Percentiles rank a stretch among this genome's conserved stretches.
phyloP scores from a whole-genome alignment of 2,329 filamentous ascomycete species.

The Botryotinia narcissicola region DNA sequence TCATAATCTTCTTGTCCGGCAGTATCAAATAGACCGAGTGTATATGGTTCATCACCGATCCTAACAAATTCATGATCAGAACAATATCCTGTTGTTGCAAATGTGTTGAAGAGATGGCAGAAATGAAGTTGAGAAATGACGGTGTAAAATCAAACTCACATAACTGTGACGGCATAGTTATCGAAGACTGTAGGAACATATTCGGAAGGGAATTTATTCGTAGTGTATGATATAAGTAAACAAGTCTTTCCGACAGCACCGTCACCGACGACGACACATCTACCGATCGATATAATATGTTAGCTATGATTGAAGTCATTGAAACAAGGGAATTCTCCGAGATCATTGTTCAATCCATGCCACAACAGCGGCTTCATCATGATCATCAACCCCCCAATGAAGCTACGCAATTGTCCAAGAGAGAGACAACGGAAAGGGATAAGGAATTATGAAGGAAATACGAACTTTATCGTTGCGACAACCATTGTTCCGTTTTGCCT shows the following conservation, averaged over 20 bases:
- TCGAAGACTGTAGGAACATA: constrained; percentile 99
- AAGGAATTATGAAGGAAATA: constrained; percentile 26
- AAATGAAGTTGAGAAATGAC: not conserved
- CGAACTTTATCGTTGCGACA: constrained; percentile 63
- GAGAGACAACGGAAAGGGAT: not conserved
- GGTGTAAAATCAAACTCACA: constrained; percentile 62
- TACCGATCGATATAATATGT: constrained; percentile 42
- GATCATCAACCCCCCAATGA: not conserved
- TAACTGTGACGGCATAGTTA: constrained; percentile 99
- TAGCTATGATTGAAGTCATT: constrained; percentile 9
- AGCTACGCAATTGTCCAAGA: not conserved
- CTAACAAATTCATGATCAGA: constrained; percentile 47
- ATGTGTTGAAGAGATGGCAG: not conserved
- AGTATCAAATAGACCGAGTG: constrained; percentile 94
- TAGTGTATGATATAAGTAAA: constrained; percentile 98
- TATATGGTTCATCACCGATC: constrained; percentile 99
- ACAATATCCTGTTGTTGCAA: constrained; percentile 10
- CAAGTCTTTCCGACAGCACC: constrained; percentile 99
- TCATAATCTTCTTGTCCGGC: constrained; percentile 99
- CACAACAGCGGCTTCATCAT: not conserved
- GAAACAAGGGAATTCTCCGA: not conserved
- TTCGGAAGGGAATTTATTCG: constrained; percentile 99
- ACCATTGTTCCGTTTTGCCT: constrained; percentile 40
- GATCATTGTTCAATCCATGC: not conserved
- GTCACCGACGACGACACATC: constrained; percentile 98